Conservation (phyloP, 352 stramenopile species). For the Pythium rhizo-oryzae region DNA sequence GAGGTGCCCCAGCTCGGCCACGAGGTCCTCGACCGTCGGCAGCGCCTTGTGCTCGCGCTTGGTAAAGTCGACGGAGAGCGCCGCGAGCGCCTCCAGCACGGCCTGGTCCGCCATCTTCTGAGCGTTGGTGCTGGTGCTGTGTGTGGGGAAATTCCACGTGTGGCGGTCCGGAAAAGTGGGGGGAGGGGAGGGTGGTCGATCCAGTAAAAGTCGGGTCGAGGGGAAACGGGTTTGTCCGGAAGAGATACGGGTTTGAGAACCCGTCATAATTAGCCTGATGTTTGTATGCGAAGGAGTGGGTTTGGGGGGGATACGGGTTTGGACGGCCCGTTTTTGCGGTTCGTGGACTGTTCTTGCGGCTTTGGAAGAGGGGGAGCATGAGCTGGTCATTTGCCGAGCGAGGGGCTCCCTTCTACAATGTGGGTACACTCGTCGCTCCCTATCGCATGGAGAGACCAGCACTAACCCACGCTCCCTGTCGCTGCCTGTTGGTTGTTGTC, state of each 20-base stretch:
- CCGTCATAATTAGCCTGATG: no score
- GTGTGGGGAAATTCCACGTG: slow-evolving; percentile 17
- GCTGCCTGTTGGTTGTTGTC: not conserved
- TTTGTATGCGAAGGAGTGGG: not conserved
- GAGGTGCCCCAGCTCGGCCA: slow-evolving; percentile 78
- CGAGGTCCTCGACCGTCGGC: slow-evolving; percentile 73
- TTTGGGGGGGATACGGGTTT: not conserved
- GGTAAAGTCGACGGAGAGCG: slow-evolving; percentile 59
- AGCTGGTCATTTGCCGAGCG: not conserved
- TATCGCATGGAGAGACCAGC: not conserved
- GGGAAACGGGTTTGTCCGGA: no score
- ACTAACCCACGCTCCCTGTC: not conserved
- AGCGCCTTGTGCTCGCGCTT: slow-evolving; percentile 61
- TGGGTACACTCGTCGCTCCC: slow-evolving; percentile 8
- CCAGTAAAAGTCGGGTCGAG: not conserved
- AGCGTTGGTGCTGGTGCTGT: not conserved
- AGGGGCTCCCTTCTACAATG: not conserved
- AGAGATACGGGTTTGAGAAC: no score
- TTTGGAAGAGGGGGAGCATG: not conserved
- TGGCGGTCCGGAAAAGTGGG: not conserved
- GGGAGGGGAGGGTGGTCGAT: not conserved
- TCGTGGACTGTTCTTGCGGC: slow-evolving; percentile 18
- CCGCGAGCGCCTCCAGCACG: slow-evolving; percentile 59
- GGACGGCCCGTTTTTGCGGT: not conserved
- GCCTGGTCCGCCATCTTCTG: slow-evolving; percentile 68